Percentiles rank a stretch among this genome's conserved stretches.
Conservation (phyloP, 352 stramenopile genomes). For the Phytophthora fragariae region DNA sequence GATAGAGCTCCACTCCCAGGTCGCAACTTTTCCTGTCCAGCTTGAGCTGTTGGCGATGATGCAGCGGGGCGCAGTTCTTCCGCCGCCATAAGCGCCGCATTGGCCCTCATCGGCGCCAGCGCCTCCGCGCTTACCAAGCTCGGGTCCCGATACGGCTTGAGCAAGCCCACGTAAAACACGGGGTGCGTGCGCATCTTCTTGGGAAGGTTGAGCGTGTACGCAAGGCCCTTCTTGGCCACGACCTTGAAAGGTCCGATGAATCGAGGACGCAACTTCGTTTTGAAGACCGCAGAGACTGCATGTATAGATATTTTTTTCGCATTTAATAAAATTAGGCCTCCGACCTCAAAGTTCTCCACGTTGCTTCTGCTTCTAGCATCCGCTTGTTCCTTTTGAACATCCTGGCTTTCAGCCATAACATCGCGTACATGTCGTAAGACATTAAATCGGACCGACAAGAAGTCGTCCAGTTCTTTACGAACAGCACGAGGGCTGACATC, state of each 20-base stretch:
- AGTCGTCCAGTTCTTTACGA: too few relatives aligned
- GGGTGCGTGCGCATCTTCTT: slow-evolving; percentile 26
- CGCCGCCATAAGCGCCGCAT: neutral
- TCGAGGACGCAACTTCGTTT: slow-evolving; percentile 16
- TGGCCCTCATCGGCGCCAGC: neutral
- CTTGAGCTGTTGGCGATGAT: neutral
- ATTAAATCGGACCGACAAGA: too few relatives aligned
- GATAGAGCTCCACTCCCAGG: neutral
- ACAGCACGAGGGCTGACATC: too few relatives aligned
- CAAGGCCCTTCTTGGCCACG: slow-evolving; percentile 27
- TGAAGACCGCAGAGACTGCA: neutral
- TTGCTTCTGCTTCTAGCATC: slow-evolving; percentile 10
- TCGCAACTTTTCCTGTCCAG: neutral
- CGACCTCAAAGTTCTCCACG: slow-evolving; percentile 15
- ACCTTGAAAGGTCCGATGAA: slow-evolving; percentile 31
- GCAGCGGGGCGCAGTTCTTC: neutral
- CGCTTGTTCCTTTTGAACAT: too few relatives aligned
- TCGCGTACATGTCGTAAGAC: too few relatives aligned
- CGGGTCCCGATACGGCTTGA: slow-evolving; percentile 11
- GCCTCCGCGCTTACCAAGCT: neutral
- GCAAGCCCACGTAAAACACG: slow-evolving; percentile 33
- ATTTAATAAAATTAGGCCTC: slow-evolving; percentile 30
- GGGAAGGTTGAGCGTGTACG: slow-evolving; percentile 34
- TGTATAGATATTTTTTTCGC: slow-evolving; percentile 25
- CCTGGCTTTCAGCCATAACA: too few relatives aligned